Percentiles rank a stretch among this genome's conserved stretches.
Conservation (phyloP, 257 asterid genomes). For the Forsythia viridissima region DNA sequence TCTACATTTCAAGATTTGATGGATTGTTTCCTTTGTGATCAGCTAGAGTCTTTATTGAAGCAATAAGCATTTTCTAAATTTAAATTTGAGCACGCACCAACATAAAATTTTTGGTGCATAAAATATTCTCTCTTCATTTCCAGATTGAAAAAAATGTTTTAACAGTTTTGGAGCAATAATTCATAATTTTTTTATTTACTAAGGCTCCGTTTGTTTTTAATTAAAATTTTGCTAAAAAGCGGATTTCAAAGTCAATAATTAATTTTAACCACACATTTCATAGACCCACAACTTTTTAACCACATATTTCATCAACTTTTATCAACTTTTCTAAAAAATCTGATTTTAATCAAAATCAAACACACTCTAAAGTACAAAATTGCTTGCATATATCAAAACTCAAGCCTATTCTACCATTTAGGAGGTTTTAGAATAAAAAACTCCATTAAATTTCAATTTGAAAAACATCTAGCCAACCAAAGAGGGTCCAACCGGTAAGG, state of each 20-base stretch:
- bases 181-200: neutral
- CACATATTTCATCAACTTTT: no score
- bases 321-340: no score
- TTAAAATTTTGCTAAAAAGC: no score
- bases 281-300: no score
- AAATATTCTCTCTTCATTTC: neutral
- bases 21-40: neutral
- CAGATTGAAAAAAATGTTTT: neutral
- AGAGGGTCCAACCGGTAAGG: neutral
- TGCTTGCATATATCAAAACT: neutral
- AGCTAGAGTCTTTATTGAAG: neutral
- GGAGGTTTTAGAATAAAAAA: neutral
- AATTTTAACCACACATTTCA: no score
- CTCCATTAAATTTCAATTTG: neutral
- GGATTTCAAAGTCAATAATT: no score
- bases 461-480: neutral
- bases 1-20: neutral
- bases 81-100: neutral
- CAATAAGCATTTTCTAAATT: neutral
- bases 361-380: neutral
- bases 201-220: no score
- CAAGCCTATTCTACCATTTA: neutral
- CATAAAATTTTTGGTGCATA: neutral
- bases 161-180: neutral
- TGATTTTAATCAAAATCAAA: no score